Conservation (phyloP, 495 filamentous ascomycete species). For the Penicillium roqueforti region DNA sequence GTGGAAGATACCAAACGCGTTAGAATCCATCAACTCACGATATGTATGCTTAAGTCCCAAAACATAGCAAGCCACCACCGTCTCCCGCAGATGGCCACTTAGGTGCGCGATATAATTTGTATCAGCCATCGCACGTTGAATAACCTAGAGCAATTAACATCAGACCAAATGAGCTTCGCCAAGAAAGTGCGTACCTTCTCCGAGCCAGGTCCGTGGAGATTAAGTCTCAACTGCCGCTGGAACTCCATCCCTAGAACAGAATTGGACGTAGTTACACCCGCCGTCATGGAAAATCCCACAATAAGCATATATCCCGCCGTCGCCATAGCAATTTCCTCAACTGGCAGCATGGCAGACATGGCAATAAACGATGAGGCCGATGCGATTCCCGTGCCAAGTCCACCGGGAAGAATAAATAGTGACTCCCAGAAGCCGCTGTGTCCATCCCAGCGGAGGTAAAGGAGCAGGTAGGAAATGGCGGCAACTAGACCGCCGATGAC, state of each 20-base stretch:
- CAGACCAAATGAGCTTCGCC: background rate
- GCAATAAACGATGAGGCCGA: conserved; percentile 52
- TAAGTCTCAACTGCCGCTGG: conserved; percentile 23
- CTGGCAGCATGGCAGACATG: conserved; percentile 50
- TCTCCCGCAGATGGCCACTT: conserved; percentile 27
- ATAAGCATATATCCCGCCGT: conserved; percentile 52
- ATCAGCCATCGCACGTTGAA: conserved; percentile 34
- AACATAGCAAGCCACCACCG: conserved; percentile 35
- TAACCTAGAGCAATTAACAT: conserved; percentile 26
- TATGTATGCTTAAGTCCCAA: conserved; percentile 37
- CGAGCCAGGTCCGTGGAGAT: conserved; percentile 27
- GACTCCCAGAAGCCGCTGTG: conserved; percentile 57
- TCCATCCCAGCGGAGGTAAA: conserved; percentile 60
- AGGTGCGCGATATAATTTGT: conserved; percentile 35
- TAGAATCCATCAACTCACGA: conserved; percentile 17
- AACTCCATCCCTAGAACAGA: conserved; percentile 37
- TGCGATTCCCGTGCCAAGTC: conserved; percentile 53
- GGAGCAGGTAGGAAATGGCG: conserved; percentile 48
- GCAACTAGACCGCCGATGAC: conserved; percentile 49
- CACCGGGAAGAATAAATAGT: conserved; percentile 58
- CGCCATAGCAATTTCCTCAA: conserved; percentile 51
- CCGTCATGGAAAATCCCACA: conserved; percentile 47
- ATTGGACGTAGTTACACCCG: conserved; percentile 49
- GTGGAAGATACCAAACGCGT: background rate
- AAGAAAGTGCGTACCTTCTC: conserved; percentile 17